Percentiles rank a stretch among this genome's conserved stretches.
Conservation (phyloP, 371 early-diverging fungal genomes). For the Lichtheimia corymbifera region DNA sequence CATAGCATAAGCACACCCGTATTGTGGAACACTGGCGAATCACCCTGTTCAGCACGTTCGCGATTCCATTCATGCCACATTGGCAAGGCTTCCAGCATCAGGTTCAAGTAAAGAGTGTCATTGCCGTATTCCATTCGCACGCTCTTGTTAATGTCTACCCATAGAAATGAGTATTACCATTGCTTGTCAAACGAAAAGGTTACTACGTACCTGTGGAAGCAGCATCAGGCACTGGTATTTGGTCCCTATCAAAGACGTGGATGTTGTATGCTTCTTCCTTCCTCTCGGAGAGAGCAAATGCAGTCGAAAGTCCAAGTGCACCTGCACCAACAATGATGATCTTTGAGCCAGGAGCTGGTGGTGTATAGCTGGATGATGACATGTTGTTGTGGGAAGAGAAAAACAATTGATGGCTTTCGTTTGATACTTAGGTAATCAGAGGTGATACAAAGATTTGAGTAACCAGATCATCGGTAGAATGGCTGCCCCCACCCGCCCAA, state of each 20-base stretch:
- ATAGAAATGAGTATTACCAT: neutral
- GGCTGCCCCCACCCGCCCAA: too few relatives aligned
- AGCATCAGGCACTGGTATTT: conserved; percentile 48
- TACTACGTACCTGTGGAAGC: conserved; percentile 36
- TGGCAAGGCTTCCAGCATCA: conserved; percentile 45
- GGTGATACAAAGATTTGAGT: too few relatives aligned
- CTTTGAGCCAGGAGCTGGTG: conserved; percentile 15
- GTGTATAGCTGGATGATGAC: conserved; percentile 1
- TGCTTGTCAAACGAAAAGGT: neutral
- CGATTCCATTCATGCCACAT: conserved; percentile 56
- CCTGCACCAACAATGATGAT: conserved; percentile 59
- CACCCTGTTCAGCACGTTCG: conserved; percentile 33
- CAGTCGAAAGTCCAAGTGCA: conserved; percentile 55
- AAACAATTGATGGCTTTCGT: too few relatives aligned
- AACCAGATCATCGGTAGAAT: too few relatives aligned
- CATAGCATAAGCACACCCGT: conserved; percentile 41
- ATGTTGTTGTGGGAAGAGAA: neutral
- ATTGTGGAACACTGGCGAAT: conserved; percentile 35
- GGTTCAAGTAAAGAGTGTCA: conserved; percentile 39
- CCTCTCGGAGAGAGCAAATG: conserved; percentile 40
- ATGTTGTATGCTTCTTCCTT: conserved; percentile 30
- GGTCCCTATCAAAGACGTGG: conserved; percentile 43
- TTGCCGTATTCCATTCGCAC: conserved; percentile 55
- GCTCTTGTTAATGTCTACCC: conserved; percentile 50
- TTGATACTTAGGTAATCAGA: too few relatives aligned